A percentile compares a stretch with the other conserved stretches of the same genome.
These are phyloP conservation scores for Ceratobasidium sp. DNA, from an alignment of 1,284 basidiomycete species.

Conservation along the genomic window DNA sequence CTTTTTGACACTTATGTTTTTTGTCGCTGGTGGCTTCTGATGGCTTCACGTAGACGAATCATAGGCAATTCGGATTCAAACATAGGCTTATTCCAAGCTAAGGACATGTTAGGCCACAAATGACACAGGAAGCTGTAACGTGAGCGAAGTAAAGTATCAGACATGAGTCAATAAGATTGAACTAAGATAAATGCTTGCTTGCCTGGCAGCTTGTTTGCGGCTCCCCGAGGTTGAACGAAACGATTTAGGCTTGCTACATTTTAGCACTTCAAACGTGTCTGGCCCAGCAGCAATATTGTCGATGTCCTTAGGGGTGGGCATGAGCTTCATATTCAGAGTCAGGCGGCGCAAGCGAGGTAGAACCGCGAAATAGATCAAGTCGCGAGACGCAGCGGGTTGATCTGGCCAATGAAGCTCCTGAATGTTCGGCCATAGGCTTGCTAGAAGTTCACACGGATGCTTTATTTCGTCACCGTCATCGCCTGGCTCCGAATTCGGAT, in stretches of 20 bases:
- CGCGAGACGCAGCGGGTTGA: background rate
- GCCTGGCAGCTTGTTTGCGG: background rate
- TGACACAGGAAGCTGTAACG: too few relatives aligned
- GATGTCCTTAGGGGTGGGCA: background rate
- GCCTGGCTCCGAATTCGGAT: background rate
- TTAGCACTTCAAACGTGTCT: background rate
- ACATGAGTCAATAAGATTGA: too few relatives aligned
- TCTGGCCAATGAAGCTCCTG: conserved; percentile 1
- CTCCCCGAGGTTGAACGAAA: background rate
- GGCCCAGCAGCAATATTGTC: too few relatives aligned
- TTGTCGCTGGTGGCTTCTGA: too few relatives aligned
- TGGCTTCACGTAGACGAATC: too few relatives aligned
- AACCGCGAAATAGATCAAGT: background rate
- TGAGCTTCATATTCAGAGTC: background rate
- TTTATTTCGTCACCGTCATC: background rate
- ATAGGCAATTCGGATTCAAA: too few relatives aligned
- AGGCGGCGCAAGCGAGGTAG: background rate
- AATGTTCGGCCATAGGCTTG: background rate
- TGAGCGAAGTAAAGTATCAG: too few relatives aligned
- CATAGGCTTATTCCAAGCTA: too few relatives aligned
- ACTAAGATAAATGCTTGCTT: background rate
- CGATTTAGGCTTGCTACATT: background rate
- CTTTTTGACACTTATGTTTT: too few relatives aligned
- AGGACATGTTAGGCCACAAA: too few relatives aligned
- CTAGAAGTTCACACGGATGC: background rate